Conservation (phyloP, 257 asterid species). For the Asclepias syriaca region DNA sequence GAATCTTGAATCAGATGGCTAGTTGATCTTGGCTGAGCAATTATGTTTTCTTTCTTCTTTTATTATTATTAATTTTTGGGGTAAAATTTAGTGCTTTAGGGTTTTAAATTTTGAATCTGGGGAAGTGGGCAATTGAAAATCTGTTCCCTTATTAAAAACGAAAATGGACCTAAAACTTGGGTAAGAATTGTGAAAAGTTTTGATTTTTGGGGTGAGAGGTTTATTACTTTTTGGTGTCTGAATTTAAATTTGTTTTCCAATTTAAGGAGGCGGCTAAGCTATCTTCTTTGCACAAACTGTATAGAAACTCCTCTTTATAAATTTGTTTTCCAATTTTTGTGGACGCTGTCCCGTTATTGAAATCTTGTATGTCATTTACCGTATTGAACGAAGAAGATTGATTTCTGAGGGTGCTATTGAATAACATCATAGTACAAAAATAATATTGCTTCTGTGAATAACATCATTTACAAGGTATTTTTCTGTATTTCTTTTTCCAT, state of each 20-base stretch:
- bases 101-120: conserved; percentile 9
- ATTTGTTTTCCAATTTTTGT: no score
- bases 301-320: background rate
- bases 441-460: background rate
- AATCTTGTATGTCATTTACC: no score
- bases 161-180: background rate
- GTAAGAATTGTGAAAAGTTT: background rate
- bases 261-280: background rate
- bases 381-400: background rate
- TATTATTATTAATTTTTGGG: background rate
- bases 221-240: background rate
- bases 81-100: conserved; percentile 2
- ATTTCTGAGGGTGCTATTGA: background rate
- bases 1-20: background rate
- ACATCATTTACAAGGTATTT: background rate
- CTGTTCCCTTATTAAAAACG: background rate
- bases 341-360: background rate
- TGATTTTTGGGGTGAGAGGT: conserved; percentile 1
- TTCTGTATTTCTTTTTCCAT: background rate
- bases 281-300: background rate
- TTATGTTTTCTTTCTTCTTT: background rate
- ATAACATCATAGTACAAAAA: background rate
- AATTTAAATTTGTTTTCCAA: background rate
- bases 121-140: background rate
- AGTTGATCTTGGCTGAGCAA: background rate